These are phyloP conservation scores for Tolypocladium sp. DNA, from an alignment of 2,329 filamentous ascomycete genomes.

Conservation along the genomic window DNA sequence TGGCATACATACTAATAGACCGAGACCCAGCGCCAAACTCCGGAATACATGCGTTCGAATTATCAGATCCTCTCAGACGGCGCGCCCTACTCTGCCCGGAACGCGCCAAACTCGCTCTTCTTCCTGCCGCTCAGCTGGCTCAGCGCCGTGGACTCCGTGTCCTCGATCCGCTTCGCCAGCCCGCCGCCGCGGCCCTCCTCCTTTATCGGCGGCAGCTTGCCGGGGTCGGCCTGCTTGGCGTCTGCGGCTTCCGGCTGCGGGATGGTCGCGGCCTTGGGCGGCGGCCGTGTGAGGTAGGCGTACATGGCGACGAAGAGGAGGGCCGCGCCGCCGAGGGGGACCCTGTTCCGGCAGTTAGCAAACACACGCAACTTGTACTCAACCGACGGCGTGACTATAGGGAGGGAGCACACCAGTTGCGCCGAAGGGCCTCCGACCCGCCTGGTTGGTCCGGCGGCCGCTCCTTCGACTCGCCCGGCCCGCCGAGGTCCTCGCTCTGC, in stretches of 20 bases:
- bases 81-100: slow-evolving; percentile 15
- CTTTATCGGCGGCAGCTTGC: not conserved
- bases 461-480: slow-evolving; percentile 23
- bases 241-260: not conserved
- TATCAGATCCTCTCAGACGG: not conserved
- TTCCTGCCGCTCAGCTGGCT: slow-evolving; percentile 21
- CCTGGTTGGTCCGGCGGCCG: slow-evolving; percentile 13
- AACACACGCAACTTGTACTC: too few species aligned
- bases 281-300: slow-evolving; percentile 16
- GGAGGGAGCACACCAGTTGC: slow-evolving; percentile 19
- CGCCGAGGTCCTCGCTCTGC: slow-evolving; percentile 18
- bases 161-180: slow-evolving; percentile 9
- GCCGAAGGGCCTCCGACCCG: slow-evolving; percentile 17
- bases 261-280: slow-evolving; percentile 3
- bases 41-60: not conserved
- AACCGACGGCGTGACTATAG: too few species aligned
- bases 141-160: slow-evolving; percentile 13
- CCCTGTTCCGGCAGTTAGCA: slow-evolving; percentile 11
- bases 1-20: not conserved
- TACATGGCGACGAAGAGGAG: slow-evolving; percentile 14
- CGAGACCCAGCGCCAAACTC: not conserved
- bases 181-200: not conserved
- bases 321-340: slow-evolving; percentile 17
- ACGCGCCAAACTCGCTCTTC: slow-evolving; percentile 16
- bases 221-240: not conserved